Percentiles rank a stretch among this genome's conserved stretches.
These are phyloP conservation scores for Neofusicoccum umdonicola DNA, from an alignment of 2,329 filamentous ascomycete genomes.

Conservation along the genomic window DNA sequence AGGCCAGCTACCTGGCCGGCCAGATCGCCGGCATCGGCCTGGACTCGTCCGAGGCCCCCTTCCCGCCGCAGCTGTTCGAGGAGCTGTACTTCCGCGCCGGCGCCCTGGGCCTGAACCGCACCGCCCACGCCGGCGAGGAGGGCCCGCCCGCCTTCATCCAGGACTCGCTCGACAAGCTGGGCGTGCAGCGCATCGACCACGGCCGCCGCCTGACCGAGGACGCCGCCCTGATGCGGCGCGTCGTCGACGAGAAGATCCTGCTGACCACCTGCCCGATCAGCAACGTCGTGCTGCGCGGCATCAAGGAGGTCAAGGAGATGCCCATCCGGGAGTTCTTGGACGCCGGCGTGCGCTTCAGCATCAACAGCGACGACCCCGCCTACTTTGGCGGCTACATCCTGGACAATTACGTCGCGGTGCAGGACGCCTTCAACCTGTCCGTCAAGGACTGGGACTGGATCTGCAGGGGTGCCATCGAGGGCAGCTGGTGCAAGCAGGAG, in stretches of 20 bases:
- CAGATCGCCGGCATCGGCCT: conserved; percentile 64
- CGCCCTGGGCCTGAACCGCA: conserved; percentile 56
- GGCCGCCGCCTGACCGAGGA: conserved; percentile 66
- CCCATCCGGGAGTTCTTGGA: conserved; percentile 65
- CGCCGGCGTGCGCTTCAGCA: conserved; percentile 63
- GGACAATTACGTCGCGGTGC: conserved; percentile 73
- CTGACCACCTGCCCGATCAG: conserved; percentile 72
- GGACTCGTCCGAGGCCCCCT: conserved; percentile 57
- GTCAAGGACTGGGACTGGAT: conserved; percentile 67
- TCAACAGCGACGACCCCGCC: conserved; percentile 73
- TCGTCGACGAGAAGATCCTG: conserved; percentile 58
- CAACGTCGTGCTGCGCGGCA: conserved; percentile 64
- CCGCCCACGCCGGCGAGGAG: conserved; percentile 75
- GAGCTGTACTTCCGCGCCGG: conserved; percentile 59
- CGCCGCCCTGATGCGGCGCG: conserved; percentile 54
- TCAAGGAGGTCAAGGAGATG: conserved; percentile 52
- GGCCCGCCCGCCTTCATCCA: conserved; percentile 66
- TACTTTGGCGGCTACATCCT: conserved; percentile 75
- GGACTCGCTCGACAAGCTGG: conserved; percentile 60
- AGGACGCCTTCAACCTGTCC: conserved; percentile 65
- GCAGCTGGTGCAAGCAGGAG: conserved; percentile 66
- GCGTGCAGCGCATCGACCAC: conserved; percentile 69
- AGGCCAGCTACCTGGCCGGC: conserved; percentile 48
- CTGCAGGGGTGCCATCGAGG: conserved; percentile 59
- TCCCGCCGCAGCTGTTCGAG: conserved; percentile 55